Evolutionary conservation across 257 asterid species (phyloP).

Genomic region (Rehmannia glutinosa): DNA sequence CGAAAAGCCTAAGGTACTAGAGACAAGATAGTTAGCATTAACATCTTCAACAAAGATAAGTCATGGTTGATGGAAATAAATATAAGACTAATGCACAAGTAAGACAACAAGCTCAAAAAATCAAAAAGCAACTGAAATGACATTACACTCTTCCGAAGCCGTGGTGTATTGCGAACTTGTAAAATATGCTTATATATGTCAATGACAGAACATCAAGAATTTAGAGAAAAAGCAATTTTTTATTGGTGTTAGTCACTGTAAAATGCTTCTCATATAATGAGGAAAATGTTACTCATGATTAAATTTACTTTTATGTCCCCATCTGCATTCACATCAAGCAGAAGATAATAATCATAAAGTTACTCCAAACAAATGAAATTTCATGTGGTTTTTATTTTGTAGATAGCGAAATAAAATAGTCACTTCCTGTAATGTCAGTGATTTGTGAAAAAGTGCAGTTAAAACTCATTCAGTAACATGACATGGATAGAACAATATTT

Average conservation of each 20-base stretch:
- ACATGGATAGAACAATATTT: not conserved
- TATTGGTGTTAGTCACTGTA: no score
- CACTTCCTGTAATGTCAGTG: not conserved
- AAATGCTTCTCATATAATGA: no score
- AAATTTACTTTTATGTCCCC: no score
- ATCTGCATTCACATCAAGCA: no score
- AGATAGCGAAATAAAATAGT: not conserved
- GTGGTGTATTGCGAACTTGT: not conserved
- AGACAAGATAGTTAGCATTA: not conserved
- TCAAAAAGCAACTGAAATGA: not conserved
- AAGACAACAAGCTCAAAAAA: conserved; percentile 12
- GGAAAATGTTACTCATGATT: no score
- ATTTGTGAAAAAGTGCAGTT: not conserved
- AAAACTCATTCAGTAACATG: not conserved
- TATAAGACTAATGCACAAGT: no score
- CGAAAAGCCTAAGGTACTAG: not conserved
- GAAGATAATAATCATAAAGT: no score
- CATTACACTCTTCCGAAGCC: conserved; percentile 6
- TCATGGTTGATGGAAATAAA: not conserved
- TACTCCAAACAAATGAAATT: not conserved
- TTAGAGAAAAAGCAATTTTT: no score
- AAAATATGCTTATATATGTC: no score
- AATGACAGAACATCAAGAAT: no score
- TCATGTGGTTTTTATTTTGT: not conserved
- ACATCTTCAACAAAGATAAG: conserved; percentile 5